Conservation (phyloP, 2,329 filamentous ascomycete genomes). For the Alternaria rosae region DNA sequence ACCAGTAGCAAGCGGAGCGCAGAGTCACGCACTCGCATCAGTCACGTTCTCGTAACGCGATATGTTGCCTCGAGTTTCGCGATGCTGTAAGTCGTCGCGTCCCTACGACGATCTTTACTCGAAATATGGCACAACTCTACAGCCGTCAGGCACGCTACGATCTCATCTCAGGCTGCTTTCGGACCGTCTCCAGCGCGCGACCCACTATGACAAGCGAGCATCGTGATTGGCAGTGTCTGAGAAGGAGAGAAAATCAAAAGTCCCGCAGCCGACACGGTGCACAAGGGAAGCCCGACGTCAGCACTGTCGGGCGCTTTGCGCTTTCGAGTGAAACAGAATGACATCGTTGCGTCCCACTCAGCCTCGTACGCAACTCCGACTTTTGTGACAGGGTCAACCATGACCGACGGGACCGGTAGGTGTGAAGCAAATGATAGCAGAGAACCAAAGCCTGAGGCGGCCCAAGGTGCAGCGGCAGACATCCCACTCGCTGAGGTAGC, state of each 20-base stretch:
- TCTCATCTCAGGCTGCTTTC: constrained; percentile 19
- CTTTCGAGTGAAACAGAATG: constrained; percentile 15
- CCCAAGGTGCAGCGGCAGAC: constrained; percentile 17
- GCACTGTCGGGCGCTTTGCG: constrained; percentile 2
- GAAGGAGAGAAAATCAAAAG: constrained; percentile 9
- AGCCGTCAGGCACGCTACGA: constrained; percentile 24
- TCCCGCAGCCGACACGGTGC: constrained; percentile 10
- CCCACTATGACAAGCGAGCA: constrained; percentile 5
- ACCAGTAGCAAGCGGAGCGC: constrained; percentile 1
- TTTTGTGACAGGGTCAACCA: constrained; percentile 11
- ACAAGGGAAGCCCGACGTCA: constrained; percentile 18
- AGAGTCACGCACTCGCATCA: constrained; percentile 5
- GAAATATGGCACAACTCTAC: constrained; percentile 10
- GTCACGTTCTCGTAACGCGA: constrained; percentile 7
- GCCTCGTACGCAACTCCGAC: constrained; percentile 15
- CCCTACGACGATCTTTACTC: constrained; percentile 24
- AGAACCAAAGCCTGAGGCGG: constrained; percentile 13
- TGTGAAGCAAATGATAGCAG: constrained; percentile 14
- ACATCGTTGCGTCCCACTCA: constrained; percentile 6
- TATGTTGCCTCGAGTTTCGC: constrained; percentile 30
- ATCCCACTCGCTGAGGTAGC: constrained; percentile 25
- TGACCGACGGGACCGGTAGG: constrained; percentile 1
- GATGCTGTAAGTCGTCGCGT: constrained; percentile 35
- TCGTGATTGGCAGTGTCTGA: constrained; percentile 16
- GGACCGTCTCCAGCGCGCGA: constrained; percentile 19